A percentile compares a stretch with the other conserved stretches of the same genome.
phyloP scores from a whole-genome alignment of 495 filamentous ascomycete species.

The Penicillium daleae region DNA sequence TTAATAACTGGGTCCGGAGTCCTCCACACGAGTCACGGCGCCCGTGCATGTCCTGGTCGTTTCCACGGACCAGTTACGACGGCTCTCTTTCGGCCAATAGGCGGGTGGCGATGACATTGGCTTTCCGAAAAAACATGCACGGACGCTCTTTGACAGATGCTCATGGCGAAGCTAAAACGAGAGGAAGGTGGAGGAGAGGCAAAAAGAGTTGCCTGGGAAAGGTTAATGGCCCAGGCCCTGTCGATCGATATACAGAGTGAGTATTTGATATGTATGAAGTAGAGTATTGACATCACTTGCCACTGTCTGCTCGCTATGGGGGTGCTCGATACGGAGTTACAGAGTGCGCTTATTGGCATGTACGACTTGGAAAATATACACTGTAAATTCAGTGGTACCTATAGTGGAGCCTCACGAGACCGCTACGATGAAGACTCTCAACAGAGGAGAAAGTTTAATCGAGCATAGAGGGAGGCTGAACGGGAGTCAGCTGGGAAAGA shows the following conservation, averaged over 20 bases:
- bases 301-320: neutral
- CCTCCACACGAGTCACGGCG: constrained; percentile 16
- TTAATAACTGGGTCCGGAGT: constrained; percentile 9
- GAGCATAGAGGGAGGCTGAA: neutral
- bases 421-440: neutral
- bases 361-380: neutral
- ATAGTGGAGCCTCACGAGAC: neutral
- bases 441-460: neutral
- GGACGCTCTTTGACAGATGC: constrained; percentile 10
- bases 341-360: neutral
- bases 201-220: constrained; percentile 5
- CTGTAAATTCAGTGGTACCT: neutral
- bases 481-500: neutral
- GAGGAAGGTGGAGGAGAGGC: neutral
- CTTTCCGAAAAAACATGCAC: neutral
- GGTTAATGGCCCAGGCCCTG: constrained; percentile 12
- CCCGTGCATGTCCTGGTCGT: constrained; percentile 5
- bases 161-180: no score
- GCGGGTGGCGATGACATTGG: neutral
- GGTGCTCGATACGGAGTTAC: neutral
- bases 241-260: constrained; percentile 10
- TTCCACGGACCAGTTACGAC: constrained; percentile 7
- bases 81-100: constrained; percentile 12
- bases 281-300: neutral
- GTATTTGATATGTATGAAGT: neutral